These are phyloP conservation scores for Amorphotheca resinae DNA, from an alignment of 495 filamentous ascomycete genomes.

Conservation along the genomic window DNA sequence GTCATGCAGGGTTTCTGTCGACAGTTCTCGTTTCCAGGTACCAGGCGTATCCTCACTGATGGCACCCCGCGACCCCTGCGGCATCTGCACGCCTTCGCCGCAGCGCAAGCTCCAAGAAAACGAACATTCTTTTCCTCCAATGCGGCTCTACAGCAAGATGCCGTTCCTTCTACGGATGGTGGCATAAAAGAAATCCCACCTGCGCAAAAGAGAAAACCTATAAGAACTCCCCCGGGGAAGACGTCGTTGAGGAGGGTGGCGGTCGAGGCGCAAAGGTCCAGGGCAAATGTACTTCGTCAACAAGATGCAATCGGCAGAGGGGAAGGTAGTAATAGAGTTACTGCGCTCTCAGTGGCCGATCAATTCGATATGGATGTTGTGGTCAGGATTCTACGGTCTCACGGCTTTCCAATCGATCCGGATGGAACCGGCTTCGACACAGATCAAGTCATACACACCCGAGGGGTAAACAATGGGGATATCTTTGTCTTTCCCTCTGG, in stretches of 20 bases:
- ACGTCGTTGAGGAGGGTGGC: conserved; percentile 46
- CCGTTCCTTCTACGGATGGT: conserved; percentile 16
- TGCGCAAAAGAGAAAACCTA: conserved; percentile 32
- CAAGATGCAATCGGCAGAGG: conserved; percentile 8
- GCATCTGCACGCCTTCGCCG: conserved; percentile 29
- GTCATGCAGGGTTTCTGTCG: conserved; percentile 12
- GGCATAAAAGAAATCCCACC: conserved; percentile 21
- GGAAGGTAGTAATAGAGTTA: conserved; percentile 45
- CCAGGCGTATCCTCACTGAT: conserved; percentile 7
- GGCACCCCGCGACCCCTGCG: conserved; percentile 3
- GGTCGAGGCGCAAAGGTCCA: conserved; percentile 47
- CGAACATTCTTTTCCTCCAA: conserved; percentile 41
- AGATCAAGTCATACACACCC: conserved; percentile 45
- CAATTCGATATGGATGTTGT: conserved; percentile 70
- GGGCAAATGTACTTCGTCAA: conserved; percentile 22
- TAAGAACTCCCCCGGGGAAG: conserved; percentile 35
- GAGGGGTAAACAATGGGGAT: conserved; percentile 53
- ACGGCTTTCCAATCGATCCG: conserved; percentile 56
- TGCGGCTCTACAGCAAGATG: conserved; percentile 28
- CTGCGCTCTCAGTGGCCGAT: conserved; percentile 75
- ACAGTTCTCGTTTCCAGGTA: conserved; percentile 3
- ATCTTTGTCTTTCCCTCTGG: conserved; percentile 96
- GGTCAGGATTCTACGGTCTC: conserved; percentile 52
- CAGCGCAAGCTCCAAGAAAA: conserved; percentile 25
- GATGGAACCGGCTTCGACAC: conserved; percentile 44